phyloP scores from a whole-genome alignment of 2,329 filamentous ascomycete genomes.

The Cordyceps militaris region DNA sequence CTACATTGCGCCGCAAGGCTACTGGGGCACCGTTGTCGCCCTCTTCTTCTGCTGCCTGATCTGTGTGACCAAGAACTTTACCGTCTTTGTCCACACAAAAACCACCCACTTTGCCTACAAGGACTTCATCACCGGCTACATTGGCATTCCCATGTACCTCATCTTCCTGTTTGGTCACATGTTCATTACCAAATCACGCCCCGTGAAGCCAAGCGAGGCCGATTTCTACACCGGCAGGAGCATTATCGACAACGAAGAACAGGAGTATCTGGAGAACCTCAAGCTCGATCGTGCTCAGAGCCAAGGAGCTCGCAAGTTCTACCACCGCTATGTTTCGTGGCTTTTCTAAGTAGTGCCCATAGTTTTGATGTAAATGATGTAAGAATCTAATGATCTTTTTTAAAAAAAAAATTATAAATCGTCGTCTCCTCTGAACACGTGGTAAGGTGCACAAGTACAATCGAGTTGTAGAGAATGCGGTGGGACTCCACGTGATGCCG shows the following conservation, averaged over 20 bases:
- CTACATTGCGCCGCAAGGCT: conserved; percentile 65
- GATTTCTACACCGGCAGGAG: conserved; percentile 71
- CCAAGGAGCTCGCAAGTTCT: conserved; percentile 27
- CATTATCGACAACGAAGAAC: conserved; percentile 65
- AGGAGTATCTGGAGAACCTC: conserved; percentile 51
- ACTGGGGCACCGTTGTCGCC: conserved; percentile 59
- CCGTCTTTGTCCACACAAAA: conserved; percentile 55
- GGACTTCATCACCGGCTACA: conserved; percentile 70
- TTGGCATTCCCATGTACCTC: conserved; percentile 70
- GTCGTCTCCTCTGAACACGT: neutral
- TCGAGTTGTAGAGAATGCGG: neutral
- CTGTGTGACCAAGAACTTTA: conserved; percentile 75
- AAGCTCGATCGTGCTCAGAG: conserved; percentile 22
- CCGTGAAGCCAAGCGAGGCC: conserved; percentile 49
- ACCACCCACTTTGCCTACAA: conserved; percentile 59
- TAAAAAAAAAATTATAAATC: neutral
- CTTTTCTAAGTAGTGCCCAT: conserved; percentile 24
- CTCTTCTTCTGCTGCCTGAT: conserved; percentile 66
- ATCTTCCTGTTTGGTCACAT: conserved; percentile 64
- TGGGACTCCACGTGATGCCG: conserved; percentile 6
- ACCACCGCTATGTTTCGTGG: conserved; percentile 32
- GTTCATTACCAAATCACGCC: conserved; percentile 44
- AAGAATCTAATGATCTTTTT: conserved; percentile 1
- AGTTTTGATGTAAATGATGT: conserved; percentile 6
- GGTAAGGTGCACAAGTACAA: neutral